Evolutionary conservation across 2,329 filamentous ascomycete species (phyloP), one percentile per base, ranked within the genome.

Genomic region (Alternaria hordeiaustralica): DNA sequence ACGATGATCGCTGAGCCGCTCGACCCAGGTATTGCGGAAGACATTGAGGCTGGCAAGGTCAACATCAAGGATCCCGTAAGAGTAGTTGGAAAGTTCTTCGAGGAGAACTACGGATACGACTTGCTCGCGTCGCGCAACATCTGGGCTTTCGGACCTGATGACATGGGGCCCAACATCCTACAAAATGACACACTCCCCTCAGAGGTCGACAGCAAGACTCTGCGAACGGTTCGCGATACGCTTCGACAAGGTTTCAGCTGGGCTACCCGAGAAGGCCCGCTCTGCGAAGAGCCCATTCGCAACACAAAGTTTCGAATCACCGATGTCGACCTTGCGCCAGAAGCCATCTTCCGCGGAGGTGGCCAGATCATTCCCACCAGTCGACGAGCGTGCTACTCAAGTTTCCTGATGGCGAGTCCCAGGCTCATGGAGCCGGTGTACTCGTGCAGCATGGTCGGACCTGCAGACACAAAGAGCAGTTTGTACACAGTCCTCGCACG

Each of bases 281-380:
- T 99, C 25, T 98, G 96, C 80, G 96, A 99, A 90, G 96, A 99
- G 84, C 96, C 96, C 33, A 98, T 99, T 76, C 94, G 96, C 72
- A 99, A 99, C 82, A 93, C 93, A 72, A 97, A 97, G 78, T 99
- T 99, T 87, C 93, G 94, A 78, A 89, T 99, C 75, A 98, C 94
- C 65, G 95, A 98, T 77, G 89, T 97, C 58, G 86, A 91, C 45
- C 87, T 99, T 20, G 95, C 94, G 11, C 87, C 89, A 55, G 94
- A 98, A 81, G 92, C 95, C 55, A 98, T 99, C 76, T 97, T 94
- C 85, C 89, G 96, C 55, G 96, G 96, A 61, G 95, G 95, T 70
- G 96, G 96, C 47, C 96, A 99, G 80, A 96, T 99, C 77, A 99
- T 99, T 78, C 96, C 96, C 49, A 98, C 96, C 1, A 90, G 94